Conservation (phyloP, 345 rosid species). For the Psidium guajava region DNA sequence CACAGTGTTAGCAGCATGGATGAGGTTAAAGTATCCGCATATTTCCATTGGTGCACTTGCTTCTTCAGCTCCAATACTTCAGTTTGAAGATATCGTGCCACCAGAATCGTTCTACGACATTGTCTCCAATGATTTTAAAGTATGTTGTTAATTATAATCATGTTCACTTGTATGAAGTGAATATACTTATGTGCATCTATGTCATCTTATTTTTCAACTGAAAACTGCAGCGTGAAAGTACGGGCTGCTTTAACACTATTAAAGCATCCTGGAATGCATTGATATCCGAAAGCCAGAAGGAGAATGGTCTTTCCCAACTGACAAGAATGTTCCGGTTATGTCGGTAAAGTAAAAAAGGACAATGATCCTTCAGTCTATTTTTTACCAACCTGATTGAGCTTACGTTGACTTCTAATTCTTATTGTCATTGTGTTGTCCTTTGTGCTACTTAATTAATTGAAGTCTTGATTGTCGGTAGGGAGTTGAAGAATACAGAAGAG, state of each 20-base stretch:
- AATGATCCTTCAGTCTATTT: neutral
- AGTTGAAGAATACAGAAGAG: slow-evolving; percentile 41
- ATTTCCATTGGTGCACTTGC: slow-evolving; percentile 81
- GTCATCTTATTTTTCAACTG: neutral
- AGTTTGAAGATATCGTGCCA: slow-evolving; percentile 84
- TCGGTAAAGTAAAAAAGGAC: slow-evolving; percentile 28
- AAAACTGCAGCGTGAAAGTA: slow-evolving; percentile 63
- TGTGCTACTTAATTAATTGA: neutral
- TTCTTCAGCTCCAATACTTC: slow-evolving; percentile 91
- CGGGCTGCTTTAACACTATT: slow-evolving; percentile 68
- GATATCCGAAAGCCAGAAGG: slow-evolving; percentile 39
- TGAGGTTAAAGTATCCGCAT: slow-evolving; percentile 95
- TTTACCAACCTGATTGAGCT: neutral
- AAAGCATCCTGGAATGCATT: slow-evolving; percentile 73
- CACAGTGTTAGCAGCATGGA: slow-evolving; percentile 97
- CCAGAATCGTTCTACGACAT: slow-evolving; percentile 71
- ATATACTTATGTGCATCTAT: neutral
- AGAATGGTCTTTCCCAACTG: slow-evolving; percentile 64
- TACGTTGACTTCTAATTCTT: neutral
- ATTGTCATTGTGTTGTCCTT: neutral
- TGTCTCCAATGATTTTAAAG: slow-evolving; percentile 83
- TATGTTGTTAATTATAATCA: slow-evolving; percentile 1
- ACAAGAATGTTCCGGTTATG: slow-evolving; percentile 61
- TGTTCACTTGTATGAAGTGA: neutral
- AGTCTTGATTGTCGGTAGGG: slow-evolving; percentile 30